Evolutionary conservation across 2,329 filamentous ascomycete genomes (phyloP), one percentile per base, ranked within the genome.

Genomic region (Venturia pyrina): DNA sequence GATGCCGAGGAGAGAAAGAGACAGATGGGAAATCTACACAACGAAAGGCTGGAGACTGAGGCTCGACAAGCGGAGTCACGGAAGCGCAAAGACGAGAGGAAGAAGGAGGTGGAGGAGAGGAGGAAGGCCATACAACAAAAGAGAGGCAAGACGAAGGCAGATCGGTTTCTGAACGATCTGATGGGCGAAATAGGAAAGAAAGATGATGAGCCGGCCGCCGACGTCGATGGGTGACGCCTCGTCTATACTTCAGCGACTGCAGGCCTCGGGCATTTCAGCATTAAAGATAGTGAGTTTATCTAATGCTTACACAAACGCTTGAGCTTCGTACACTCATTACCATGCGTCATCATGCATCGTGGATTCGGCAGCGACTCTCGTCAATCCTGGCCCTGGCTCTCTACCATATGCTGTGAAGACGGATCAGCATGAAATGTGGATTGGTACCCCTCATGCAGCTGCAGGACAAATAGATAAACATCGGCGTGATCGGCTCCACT

Each of bases 1-100:
- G 89, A 96, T 75, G 87, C 89, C 72, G 86, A 84, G 69, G 80
- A 81, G 69, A 77, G 84, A 61, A 81, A 87, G 73, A 76, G 77
- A 71, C 90, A 98, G 81, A 96, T 98, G 90, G 82, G 85, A 69
- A 83, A 82, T 57, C 78, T 97, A 65, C 83, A 86, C 69, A 80
- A 82, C 70, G 87, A 91, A 74, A 81, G 90, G 67, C 77, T 80
- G 68, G 84, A 86, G 72, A 95, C 90, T 63, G 88, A 92, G 75
- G 78, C 80, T 65, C 83, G 83, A 70, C 80, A 89, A 67, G 76
- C 77, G 67, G 81, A 81, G 70, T 79, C 81, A 68, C 82, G 85
- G 70, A 82, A 82, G 69, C 82, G 83, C 71, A 83, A 81, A 66
- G 78, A 78, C 68, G 81, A 81, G 69, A 79, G 82, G 68, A 81